These are phyloP conservation scores for Nicotiana noctiflora DNA, from an alignment of 257 asterid genomes.

Conservation along the genomic window DNA sequence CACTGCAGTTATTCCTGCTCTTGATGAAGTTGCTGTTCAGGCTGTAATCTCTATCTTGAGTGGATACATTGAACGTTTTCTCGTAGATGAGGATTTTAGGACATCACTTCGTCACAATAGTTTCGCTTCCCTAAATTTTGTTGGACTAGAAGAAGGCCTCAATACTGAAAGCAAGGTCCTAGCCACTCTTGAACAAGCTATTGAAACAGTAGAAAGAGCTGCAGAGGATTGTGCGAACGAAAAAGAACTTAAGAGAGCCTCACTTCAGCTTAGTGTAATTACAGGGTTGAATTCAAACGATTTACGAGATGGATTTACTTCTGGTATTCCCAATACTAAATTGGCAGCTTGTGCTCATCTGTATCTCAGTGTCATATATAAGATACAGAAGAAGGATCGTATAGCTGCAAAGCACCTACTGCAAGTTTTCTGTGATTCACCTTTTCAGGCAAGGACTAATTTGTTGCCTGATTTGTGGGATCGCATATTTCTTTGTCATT, in stretches of 20 bases:
- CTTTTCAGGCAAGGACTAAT: conserved; percentile 49
- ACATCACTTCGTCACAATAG: conserved; percentile 48
- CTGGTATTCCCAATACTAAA: too few relatives aligned
- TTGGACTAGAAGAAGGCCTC: conserved; percentile 15
- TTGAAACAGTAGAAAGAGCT: too few relatives aligned
- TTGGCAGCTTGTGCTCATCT: too few relatives aligned
- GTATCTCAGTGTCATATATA: too few relatives aligned
- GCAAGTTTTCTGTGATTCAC: conserved; percentile 61
- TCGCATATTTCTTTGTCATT: conserved; percentile 50
- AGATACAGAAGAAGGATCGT: conserved; percentile 56
- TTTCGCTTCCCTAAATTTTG: conserved; percentile 44
- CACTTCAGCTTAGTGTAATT: too few relatives aligned
- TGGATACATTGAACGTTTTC: conserved; percentile 39
- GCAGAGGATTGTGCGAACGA: too few relatives aligned
- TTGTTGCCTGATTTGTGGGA: conserved; percentile 73
- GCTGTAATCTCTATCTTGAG: conserved; percentile 62
- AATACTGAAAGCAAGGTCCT: too few relatives aligned
- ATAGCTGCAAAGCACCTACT: conserved; percentile 69
- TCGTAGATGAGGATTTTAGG: conserved; percentile 56
- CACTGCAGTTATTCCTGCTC: conserved; percentile 42
- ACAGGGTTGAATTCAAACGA: too few relatives aligned
- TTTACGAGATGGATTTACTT: too few relatives aligned
- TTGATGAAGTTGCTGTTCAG: conserved; percentile 61
- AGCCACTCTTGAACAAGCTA: too few relatives aligned
- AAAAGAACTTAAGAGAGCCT: too few relatives aligned